Conservation (phyloP, 2,329 filamentous ascomycete species). For the Endocalyx cinctus region DNA sequence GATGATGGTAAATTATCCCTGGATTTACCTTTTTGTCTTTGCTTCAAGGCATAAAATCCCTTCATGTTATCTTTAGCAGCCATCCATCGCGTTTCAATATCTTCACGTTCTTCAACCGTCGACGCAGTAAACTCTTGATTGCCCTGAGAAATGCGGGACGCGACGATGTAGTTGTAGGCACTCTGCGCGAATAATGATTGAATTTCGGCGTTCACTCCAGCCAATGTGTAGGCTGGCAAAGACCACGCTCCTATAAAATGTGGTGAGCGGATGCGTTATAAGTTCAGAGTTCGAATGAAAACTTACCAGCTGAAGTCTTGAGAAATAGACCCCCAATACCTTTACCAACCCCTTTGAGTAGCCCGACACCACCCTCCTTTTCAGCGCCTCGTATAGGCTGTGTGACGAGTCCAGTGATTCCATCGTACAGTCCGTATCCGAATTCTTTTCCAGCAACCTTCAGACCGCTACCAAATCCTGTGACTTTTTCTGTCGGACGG, state of each 20-base stretch:
- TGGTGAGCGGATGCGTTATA: slow-evolving; percentile 13
- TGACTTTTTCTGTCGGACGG: slow-evolving; percentile 73
- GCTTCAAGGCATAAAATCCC: slow-evolving; percentile 51
- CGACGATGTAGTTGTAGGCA: slow-evolving; percentile 74
- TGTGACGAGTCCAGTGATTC: slow-evolving; percentile 73
- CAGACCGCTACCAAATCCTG: slow-evolving; percentile 69
- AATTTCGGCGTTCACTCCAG: slow-evolving; percentile 75
- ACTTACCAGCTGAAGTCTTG: slow-evolving; percentile 73
- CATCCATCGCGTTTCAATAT: slow-evolving; percentile 65
- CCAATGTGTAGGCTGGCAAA: slow-evolving; percentile 76
- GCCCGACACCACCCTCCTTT: slow-evolving; percentile 58
- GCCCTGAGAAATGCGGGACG: slow-evolving; percentile 71
- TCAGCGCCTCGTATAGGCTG: slow-evolving; percentile 69
- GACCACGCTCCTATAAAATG: slow-evolving; percentile 52
- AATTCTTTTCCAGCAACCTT: slow-evolving; percentile 76
- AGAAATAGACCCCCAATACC: slow-evolving; percentile 76
- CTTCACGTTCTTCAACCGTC: slow-evolving; percentile 53
- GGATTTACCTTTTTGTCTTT: slow-evolving; percentile 37
- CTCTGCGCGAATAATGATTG: slow-evolving; percentile 65
- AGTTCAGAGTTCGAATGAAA: too few species aligned
- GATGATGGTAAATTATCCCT: slow-evolving; percentile 22
- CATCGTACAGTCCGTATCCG: slow-evolving; percentile 73
- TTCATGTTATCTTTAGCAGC: slow-evolving; percentile 55
- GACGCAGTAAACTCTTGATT: slow-evolving; percentile 57
- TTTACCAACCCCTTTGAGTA: slow-evolving; percentile 76